These are phyloP conservation scores for Penicillium simplicissimum DNA, from an alignment of 495 filamentous ascomycete genomes.

Conservation along the genomic window DNA sequence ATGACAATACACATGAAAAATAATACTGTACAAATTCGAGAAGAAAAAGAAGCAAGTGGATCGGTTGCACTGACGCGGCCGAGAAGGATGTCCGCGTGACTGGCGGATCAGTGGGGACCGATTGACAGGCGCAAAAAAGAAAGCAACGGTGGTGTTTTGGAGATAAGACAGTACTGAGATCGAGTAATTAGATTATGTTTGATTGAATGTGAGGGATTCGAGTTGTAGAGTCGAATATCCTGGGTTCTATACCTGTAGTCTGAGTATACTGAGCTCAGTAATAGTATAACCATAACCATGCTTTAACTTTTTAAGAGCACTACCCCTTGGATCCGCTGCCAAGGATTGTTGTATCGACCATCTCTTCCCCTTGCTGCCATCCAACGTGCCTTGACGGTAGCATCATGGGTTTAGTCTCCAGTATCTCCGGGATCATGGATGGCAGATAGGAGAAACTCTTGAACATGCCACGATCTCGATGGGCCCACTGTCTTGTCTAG, in stretches of 20 bases:
- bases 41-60: constrained; percentile 21
- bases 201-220: too few relatives aligned
- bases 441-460: constrained; percentile 3
- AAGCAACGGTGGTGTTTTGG: too few relatives aligned
- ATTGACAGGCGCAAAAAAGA: not conserved
- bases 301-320: not conserved
- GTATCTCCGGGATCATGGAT: not conserved
- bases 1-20: not conserved
- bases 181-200: too few relatives aligned
- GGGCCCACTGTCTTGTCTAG: constrained; percentile 3
- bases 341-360: not conserved
- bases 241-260: not conserved
- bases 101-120: constrained; percentile 32
- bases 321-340: constrained; percentile 1
- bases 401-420: not conserved
- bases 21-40: constrained; percentile 13
- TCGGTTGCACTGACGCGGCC: constrained; percentile 15
- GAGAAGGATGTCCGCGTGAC: constrained; percentile 36
- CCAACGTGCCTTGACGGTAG: not conserved
- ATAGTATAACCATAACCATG: too few relatives aligned
- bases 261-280: too few relatives aligned
- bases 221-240: too few relatives aligned
- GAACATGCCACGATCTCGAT: constrained; percentile 3
- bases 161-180: too few relatives aligned
- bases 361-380: not conserved